These are phyloP conservation scores for Thalassiosira profunda DNA, from an alignment of 108 stramenopile genomes.

Conservation along the genomic window DNA sequence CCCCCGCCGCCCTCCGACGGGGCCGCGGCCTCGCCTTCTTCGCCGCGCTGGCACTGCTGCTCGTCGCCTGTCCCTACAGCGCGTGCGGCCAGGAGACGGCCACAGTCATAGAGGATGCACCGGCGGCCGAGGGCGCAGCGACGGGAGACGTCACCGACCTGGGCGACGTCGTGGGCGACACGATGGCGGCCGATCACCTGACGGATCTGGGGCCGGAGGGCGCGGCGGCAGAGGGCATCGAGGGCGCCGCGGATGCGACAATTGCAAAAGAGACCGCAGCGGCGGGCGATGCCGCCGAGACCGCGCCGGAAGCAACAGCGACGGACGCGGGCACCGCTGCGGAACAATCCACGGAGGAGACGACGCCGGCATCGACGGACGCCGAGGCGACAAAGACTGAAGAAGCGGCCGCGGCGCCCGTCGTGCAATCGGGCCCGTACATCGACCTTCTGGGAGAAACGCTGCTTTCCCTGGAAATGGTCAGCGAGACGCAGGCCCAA, in stretches of 20 bases:
- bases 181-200: constrained; percentile 13
- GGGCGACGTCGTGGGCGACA: constrained; percentile 9
- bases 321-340: background rate
- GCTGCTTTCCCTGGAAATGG: constrained; percentile 75
- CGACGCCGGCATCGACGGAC: background rate
- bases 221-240: background rate
- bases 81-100: background rate
- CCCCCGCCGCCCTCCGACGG: too few species aligned
- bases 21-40: too few species aligned
- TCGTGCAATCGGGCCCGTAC: constrained; percentile 84
- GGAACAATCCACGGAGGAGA: background rate
- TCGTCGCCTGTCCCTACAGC: too few species aligned
- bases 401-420: constrained; percentile 21
- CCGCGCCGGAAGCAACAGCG: background rate
- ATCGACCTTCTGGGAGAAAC: constrained; percentile 81
- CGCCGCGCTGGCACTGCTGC: too few species aligned
- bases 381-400: constrained; percentile 2
- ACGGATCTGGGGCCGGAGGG: constrained; percentile 6
- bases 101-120: too few species aligned
- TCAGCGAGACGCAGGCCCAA: constrained; percentile 74
- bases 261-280: background rate
- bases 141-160: constrained; percentile 33
- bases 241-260: background rate
- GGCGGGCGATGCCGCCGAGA: background rate
- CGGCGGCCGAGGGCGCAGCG: background rate